Conservation (phyloP, 768 basidiomycete species). For the Boletus rex-veris region DNA sequence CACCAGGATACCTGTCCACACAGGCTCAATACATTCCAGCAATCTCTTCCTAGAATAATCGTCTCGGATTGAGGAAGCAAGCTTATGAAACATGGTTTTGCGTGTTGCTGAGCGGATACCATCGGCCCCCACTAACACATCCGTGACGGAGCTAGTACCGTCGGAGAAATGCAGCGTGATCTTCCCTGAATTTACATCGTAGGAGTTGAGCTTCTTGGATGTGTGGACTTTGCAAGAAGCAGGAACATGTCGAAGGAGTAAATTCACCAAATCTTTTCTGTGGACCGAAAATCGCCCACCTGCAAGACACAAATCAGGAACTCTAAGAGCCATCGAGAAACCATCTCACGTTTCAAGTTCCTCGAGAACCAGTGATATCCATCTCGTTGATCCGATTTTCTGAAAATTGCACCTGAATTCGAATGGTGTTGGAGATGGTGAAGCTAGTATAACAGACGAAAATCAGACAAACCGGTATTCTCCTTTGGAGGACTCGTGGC, state of each 20-base stretch:
- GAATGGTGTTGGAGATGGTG: neutral
- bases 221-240: slow-evolving; percentile 30
- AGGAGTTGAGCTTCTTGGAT: slow-evolving; percentile 35
- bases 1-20: slow-evolving; percentile 38
- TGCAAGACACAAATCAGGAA: slow-evolving; percentile 8
- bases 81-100: slow-evolving; percentile 21
- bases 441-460: neutral
- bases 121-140: slow-evolving; percentile 43
- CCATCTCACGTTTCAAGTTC: slow-evolving; percentile 22
- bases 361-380: slow-evolving; percentile 29
- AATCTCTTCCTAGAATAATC: slow-evolving; percentile 7
- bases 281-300: slow-evolving; percentile 31
- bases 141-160: slow-evolving; percentile 33
- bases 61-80: slow-evolving; percentile 8
- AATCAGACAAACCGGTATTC: slow-evolving; percentile 14
- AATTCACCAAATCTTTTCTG: slow-evolving; percentile 36
- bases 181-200: too few relatives aligned
- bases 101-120: slow-evolving; percentile 40
- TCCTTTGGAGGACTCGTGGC: slow-evolving; percentile 16
- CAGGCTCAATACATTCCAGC: slow-evolving; percentile 29
- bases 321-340: neutral
- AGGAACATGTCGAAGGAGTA: slow-evolving; percentile 29
- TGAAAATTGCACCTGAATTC: slow-evolving; percentile 21
- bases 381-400: slow-evolving; percentile 36
- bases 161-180: slow-evolving; percentile 37